Conservation (phyloP, 2,329 filamentous ascomycete genomes). For the Didymella pinodella region DNA sequence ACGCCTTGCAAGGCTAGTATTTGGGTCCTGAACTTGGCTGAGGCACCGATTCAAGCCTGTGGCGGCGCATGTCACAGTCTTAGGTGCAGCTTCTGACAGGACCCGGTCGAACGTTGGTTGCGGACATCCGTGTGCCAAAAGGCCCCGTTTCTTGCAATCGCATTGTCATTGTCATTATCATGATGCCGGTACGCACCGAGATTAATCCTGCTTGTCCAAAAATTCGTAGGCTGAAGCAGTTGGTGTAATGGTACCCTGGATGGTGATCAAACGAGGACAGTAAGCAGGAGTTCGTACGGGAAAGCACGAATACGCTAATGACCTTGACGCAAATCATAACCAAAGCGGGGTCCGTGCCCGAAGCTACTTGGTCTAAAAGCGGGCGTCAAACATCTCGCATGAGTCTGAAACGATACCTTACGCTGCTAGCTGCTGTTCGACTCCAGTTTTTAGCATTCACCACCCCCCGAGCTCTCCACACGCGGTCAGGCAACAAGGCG, state of each 20-base stretch:
- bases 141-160: not conserved
- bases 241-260: constrained; percentile 11
- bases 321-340: constrained; percentile 31
- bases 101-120: constrained; percentile 12
- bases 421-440: constrained; percentile 11
- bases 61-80: constrained; percentile 28
- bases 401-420: constrained; percentile 31
- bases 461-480: not conserved
- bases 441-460: constrained; percentile 13
- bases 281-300: constrained; percentile 23
- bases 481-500: not conserved
- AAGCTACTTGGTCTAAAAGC: constrained; percentile 14
- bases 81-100: constrained; percentile 26
- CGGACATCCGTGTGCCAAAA: not conserved
- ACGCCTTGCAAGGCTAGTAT: constrained; percentile 23
- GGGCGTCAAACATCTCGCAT: constrained; percentile 28
- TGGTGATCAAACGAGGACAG: constrained; percentile 14
- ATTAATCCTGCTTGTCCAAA: not conserved
- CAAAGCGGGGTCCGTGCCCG: constrained; percentile 29
- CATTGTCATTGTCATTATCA: constrained; percentile 5
- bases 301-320: constrained; percentile 18
- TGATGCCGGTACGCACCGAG: constrained; percentile 3
- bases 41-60: constrained; percentile 19
- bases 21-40: constrained; percentile 22
- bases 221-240: constrained; percentile 4